Evolutionary conservation across 176 grass and related monocot genomes (phyloP), one percentile per base, ranked within the genome.

Genomic region (Tillandsia leiboldiana): DNA sequence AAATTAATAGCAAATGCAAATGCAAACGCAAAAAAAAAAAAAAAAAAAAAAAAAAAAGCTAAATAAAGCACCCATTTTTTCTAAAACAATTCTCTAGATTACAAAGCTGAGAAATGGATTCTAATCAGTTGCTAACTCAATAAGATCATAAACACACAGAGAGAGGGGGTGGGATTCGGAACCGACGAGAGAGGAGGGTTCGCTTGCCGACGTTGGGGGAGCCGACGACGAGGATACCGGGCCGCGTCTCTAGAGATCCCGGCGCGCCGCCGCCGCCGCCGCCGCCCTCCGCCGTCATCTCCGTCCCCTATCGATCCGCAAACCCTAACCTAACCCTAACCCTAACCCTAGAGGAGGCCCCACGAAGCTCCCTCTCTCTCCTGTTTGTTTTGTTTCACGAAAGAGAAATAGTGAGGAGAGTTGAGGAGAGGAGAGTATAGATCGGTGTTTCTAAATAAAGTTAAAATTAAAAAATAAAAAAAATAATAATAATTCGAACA

Each of bases 131-230:
- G 52, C 51, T 74, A 57, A 70, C 63, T 18, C 1, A 70, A 26
- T 42, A 64, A 54, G 24, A 17, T 14, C 33, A 42, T 42, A 42
- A 42, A 42, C 33, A 42, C 0, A 42, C 3, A 42, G 8, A 42
- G 22, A 53, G 70, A 63, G 61, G n/a, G n/a, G 65, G 50, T 48
- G 12, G 49, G 53, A 79, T 42, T 23, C 9, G 63, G 75, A 82
- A 74, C 86, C 87, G 58, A 99, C 84, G 80, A 26, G 84, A 93
- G 72, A 99, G 84, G 65, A 99, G 78, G 33, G 87, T 99, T 51
- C 89, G 90, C 80, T 99, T 99, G 73, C 94, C 94, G 66, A 90
- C 94, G 42, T 86, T 88, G 11, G 77, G 80, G 26, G 82, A 79
- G 14, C 94, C 94, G 63, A 99, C 68, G 64, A 99, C 53, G 63